These are phyloP conservation scores for Fraxinus pennsylvanica DNA, from an alignment of 257 asterid species.

Conservation along the genomic window DNA sequence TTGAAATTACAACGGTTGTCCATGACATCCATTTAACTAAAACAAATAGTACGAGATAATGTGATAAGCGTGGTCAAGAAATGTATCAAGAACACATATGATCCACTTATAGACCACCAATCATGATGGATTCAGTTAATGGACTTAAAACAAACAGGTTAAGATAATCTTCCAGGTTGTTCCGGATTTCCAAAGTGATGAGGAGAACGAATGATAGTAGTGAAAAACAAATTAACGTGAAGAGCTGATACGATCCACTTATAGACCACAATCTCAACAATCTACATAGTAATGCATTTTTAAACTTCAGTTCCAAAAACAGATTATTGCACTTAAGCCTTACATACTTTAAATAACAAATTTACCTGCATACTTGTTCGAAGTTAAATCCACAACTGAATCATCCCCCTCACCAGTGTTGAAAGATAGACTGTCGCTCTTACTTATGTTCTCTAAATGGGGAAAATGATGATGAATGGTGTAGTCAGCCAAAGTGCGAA, in stretches of 20 bases:
- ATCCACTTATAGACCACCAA: background rate
- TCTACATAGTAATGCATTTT: background rate
- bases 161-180: background rate
- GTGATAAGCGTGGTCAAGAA: background rate
- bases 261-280: background rate
- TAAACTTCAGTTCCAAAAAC: background rate
- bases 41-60: background rate
- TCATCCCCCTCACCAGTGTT: constrained; percentile 83
- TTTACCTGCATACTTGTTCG: constrained; percentile 94
- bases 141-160: background rate
- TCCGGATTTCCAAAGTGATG: background rate
- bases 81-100: background rate
- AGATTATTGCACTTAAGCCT: background rate
- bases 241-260: background rate
- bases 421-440: constrained; percentile 81
- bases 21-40: background rate
- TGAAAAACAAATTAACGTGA: background rate
- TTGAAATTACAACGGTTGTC: background rate
- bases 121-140: background rate
- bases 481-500: constrained; percentile 84
- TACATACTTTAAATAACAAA: background rate
- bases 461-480: constrained; percentile 82
- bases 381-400: constrained; percentile 85
- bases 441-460: constrained; percentile 77
- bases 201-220: background rate